Conservation (phyloP, 345 rosid species). For the Populus simonii region DNA sequence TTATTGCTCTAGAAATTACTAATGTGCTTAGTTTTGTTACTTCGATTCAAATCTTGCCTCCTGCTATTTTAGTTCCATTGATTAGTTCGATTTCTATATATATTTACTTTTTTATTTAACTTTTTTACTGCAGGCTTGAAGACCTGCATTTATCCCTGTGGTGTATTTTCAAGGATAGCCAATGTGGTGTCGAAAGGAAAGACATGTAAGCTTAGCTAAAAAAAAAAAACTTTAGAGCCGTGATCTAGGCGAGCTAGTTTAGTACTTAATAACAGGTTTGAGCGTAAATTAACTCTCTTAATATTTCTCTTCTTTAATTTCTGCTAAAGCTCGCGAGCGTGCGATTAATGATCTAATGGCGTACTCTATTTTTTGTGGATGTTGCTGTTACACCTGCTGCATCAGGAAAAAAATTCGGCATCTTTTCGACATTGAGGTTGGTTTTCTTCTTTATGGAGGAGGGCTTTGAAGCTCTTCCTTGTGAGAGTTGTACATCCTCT, state of each 20-base stretch:
- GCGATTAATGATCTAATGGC: conserved; percentile 26
- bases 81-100: too few relatives aligned
- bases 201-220: conserved; percentile 12
- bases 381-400: conserved; percentile 33
- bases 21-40: too few relatives aligned
- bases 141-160: conserved; percentile 34
- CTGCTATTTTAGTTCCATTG: too few relatives aligned
- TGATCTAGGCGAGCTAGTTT: background rate
- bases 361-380: conserved; percentile 22
- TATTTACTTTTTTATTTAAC: background rate
- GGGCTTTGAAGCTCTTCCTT: background rate
- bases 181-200: conserved; percentile 26
- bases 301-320: background rate
- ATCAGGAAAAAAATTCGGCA: conserved; percentile 22
- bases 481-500: background rate
- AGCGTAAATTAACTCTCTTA: background rate
- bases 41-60: too few relatives aligned
- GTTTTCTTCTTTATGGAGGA: background rate
- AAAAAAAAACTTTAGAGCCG: background rate
- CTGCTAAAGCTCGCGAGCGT: conserved; percentile 18
- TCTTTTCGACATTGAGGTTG: conserved; percentile 21
- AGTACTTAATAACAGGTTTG: background rate
- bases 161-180: conserved; percentile 28
- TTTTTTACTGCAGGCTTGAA: conserved; percentile 17
- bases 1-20: too few relatives aligned